Evolutionary conservation across 345 rosid species (phyloP), one percentile per base, ranked within the genome.

Genomic region (Aethionema arabicum): DNA sequence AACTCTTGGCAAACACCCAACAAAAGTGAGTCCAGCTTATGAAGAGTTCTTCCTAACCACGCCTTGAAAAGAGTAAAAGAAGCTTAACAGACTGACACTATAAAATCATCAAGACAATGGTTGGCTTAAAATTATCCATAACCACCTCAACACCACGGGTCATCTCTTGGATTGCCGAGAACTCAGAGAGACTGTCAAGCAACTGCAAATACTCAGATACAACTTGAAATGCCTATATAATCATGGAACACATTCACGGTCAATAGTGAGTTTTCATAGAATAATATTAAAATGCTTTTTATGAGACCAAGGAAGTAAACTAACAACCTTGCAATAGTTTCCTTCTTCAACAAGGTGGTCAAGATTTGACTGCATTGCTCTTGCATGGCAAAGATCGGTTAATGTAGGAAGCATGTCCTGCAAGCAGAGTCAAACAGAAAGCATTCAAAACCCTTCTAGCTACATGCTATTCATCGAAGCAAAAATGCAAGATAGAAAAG

Each of bases 21-120:
- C 70, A 95, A 75, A 55, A 95, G 92, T 9, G 99, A 82, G 73
- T 95, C 99, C 75, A 95, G 76, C 84, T 81, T 90, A 61, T 86
- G 95, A 73, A 95, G 99, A 69, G 99, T 88, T 76, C 82, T 86
- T 72, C 91, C 97, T 78, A 95, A 69, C 99, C 99, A 95, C 80
- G 82, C 92, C 99, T 95, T 64, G 35, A 70, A 59, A 76, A 64
- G 53, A 51, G 67, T 47, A 61, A 48, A 64, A 62, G 46, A 36
- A 38, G 52, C 31, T 65, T 48, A 69, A 66, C 29, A 41, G 6
- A 40, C 69, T 51, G 57, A 42, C 8, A 48, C 30, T 56, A 12
- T n/a, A 65, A 21, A 11, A 12, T 52, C 12, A 65, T 27, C 44
- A 59, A 61, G 66, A 53, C 42, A 29, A 40, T 41, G 50, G 16